Evolutionary conservation across 768 basidiomycete species (phyloP).

Genomic region (Phanerochaete carnosa): DNA sequence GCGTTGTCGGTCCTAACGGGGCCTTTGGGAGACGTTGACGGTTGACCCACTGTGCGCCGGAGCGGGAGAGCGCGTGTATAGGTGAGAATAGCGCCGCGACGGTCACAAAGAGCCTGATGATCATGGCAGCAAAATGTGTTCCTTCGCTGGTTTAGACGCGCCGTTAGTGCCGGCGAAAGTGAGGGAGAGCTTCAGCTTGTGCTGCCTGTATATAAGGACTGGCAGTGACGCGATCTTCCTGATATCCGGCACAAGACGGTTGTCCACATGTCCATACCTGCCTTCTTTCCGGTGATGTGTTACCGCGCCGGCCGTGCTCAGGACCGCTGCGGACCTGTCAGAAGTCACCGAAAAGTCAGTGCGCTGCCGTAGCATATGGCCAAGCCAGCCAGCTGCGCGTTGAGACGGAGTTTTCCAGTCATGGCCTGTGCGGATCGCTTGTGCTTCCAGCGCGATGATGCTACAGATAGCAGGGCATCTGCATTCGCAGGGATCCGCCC

Average conservation of each 20-base stretch:
- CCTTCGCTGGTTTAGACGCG: too few relatives aligned
- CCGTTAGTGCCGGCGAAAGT: too few relatives aligned
- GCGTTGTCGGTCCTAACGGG: neutral
- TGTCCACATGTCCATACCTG: neutral
- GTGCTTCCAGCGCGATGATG: too few relatives aligned
- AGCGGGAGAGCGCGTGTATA: neutral
- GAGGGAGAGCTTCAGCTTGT: too few relatives aligned
- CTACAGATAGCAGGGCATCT: too few relatives aligned
- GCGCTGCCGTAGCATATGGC: neutral
- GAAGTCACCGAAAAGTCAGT: neutral
- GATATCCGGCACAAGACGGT: neutral
- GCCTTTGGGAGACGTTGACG: constrained; percentile 2
- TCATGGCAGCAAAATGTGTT: neutral
- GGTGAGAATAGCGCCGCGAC: neutral
- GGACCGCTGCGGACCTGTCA: neutral
- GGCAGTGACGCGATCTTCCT: neutral
- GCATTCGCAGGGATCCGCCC: too few relatives aligned
- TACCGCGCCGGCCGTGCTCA: neutral
- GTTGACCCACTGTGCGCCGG: constrained; percentile 10
- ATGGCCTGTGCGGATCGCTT: too few relatives aligned
- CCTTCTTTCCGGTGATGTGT: neutral
- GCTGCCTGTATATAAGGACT: too few relatives aligned
- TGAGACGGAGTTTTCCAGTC: too few relatives aligned
- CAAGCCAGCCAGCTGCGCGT: too few relatives aligned
- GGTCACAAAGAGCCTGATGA: neutral